Conservation (phyloP, 1,284 basidiomycete species). For the Gymnopus androsaceus region DNA sequence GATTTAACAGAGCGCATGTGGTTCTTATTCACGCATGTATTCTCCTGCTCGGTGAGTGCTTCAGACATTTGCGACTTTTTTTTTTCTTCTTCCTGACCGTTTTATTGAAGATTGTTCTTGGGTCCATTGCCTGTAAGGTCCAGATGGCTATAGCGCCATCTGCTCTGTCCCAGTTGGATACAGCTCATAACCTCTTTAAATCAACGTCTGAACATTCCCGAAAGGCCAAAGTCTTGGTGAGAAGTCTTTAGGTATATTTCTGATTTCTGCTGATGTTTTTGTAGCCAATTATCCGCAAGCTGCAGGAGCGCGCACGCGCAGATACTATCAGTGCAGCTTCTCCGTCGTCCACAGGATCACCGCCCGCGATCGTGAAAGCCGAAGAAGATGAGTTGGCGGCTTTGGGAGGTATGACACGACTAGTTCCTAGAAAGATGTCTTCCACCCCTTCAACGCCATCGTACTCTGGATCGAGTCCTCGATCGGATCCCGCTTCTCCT, state of each 20-base stretch:
- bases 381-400: conserved; percentile 61
- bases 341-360: conserved; percentile 31
- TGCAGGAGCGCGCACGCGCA: conserved; percentile 48
- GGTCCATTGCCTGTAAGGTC: conserved; percentile 65
- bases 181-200: conserved; percentile 58
- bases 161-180: conserved; percentile 62
- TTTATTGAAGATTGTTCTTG: conserved; percentile 58
- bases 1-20: conserved; percentile 66
- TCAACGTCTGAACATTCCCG: conserved; percentile 52
- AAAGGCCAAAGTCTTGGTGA: conserved; percentile 60
- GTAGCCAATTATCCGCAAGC: conserved; percentile 62
- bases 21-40: conserved; percentile 73
- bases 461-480: conserved; percentile 28
- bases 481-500: conserved; percentile 25
- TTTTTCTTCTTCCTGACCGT: conserved; percentile 6
- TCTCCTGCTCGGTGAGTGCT: conserved; percentile 68
- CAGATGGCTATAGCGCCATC: conserved; percentile 62
- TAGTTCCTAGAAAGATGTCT: conserved; percentile 54
- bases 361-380: conserved; percentile 40
- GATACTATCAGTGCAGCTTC: conserved; percentile 25
- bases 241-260: conserved; percentile 24
- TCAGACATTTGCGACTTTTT: background rate
- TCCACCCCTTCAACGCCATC: conserved; percentile 49
- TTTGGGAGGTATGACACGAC: conserved; percentile 60
- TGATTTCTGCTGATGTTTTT: conserved; percentile 2